Percentiles rank a stretch among this genome's conserved stretches.
Evolutionary conservation across 768 basidiomycete genomes (phyloP).

Genomic region (Amanita thiersii): DNA sequence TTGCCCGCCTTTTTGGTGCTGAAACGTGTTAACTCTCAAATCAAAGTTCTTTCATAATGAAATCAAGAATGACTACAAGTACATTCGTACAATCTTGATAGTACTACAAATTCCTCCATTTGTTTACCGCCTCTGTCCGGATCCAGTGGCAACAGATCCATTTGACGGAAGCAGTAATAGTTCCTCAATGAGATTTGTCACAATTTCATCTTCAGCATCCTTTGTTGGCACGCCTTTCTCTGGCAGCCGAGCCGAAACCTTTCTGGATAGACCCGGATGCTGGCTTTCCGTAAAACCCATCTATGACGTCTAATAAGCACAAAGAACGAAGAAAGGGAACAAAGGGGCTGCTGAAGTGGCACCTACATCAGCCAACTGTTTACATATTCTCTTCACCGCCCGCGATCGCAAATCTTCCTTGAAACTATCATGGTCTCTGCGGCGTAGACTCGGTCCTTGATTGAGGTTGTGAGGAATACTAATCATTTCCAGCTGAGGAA

Average conservation of each 20-base stretch:
- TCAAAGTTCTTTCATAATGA: too few relatives aligned
- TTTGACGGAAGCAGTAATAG: constrained; percentile 36
- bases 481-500: constrained; percentile 57
- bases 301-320: constrained; percentile 23
- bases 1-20: too few relatives aligned
- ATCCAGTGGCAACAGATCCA: constrained; percentile 26
- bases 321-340: constrained; percentile 9
- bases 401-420: constrained; percentile 29
- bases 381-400: constrained; percentile 42
- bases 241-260: constrained; percentile 43
- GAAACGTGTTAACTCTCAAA: too few relatives aligned
- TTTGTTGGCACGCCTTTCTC: constrained; percentile 31
- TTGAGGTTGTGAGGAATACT: constrained; percentile 41
- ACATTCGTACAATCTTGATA: constrained; percentile 16
- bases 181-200: constrained; percentile 54
- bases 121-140: constrained; percentile 18
- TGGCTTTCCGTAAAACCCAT: constrained; percentile 67
- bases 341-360: background rate
- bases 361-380: constrained; percentile 58
- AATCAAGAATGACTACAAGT: constrained; percentile 28
- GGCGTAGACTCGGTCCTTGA: constrained; percentile 22
- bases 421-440: constrained; percentile 13
- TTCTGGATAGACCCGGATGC: constrained; percentile 42
- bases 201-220: constrained; percentile 58
- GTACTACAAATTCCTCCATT: constrained; percentile 1